These are phyloP conservation scores for Solanum hybrid DNA, from an alignment of 305 asterid genomes.

Conservation along the genomic window DNA sequence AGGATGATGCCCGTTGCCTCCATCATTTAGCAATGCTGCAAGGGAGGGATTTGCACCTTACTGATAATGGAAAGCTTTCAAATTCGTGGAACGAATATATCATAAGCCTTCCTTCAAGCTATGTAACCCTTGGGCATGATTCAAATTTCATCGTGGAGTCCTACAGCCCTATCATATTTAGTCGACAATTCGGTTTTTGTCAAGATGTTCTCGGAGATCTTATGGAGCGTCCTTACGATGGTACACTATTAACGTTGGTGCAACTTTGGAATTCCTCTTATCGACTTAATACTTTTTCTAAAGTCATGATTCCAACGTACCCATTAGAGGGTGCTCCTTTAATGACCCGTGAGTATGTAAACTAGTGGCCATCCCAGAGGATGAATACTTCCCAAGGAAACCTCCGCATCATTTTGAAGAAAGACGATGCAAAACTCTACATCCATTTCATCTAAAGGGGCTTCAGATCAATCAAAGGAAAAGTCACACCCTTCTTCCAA, in stretches of 20 bases:
- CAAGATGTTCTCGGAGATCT: neutral
- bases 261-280: neutral
- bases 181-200: neutral
- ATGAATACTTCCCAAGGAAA: neutral
- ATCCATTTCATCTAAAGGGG: neutral
- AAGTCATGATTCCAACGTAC: neutral
- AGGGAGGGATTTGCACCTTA: neutral
- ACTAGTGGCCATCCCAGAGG: neutral
- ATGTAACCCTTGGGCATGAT: neutral
- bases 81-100: neutral
- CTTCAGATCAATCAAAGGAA: neutral
- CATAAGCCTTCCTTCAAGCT: neutral
- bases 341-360: neutral
- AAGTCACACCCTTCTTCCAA: neutral
- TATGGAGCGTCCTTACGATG: neutral
- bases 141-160: neutral
- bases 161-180: neutral
- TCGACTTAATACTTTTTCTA: neutral
- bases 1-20: neutral
- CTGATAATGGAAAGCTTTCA: neutral
- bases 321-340: neutral
- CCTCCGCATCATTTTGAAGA: neutral
- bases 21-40: neutral
- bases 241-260: neutral
- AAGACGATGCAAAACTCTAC: neutral